A percentile compares a stretch with the other conserved stretches of the same genome.
Conservation (phyloP, 176 grass and related monocot genomes). For the Rhynchospora tenuis region DNA sequence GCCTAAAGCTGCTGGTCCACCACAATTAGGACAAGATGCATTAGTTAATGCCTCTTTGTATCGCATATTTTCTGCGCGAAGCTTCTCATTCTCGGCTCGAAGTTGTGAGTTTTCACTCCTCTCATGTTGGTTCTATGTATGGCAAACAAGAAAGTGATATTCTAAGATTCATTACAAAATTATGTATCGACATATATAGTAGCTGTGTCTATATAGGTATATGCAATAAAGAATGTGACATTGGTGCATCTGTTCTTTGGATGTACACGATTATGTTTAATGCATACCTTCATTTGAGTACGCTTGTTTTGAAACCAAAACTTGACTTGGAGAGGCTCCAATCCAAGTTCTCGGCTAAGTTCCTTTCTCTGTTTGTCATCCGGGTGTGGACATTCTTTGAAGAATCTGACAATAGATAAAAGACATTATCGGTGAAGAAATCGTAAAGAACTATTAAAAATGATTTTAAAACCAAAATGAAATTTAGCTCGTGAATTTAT, state of each 20-base stretch:
- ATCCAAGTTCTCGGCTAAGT: conserved; percentile 59
- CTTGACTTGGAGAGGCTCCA: conserved; percentile 81
- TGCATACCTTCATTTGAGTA: conserved; percentile 83
- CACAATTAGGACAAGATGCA: conserved; percentile 77
- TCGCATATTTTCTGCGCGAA: conserved; percentile 64
- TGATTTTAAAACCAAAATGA: neutral
- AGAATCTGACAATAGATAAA: conserved; percentile 53
- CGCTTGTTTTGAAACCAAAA: conserved; percentile 99
- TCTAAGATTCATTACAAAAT: neutral
- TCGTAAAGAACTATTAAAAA: neutral
- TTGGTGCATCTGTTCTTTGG: neutral
- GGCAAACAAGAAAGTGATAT: neutral
- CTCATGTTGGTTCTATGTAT: conserved; percentile 73
- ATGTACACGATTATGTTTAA: neutral
- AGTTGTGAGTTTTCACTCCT: conserved; percentile 67
- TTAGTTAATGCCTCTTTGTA: conserved; percentile 74
- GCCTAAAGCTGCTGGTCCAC: conserved; percentile 58
- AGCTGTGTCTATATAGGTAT: neutral
- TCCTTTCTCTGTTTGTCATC: conserved; percentile 96
- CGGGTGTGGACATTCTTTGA: conserved; percentile 81
- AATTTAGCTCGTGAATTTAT: neutral
- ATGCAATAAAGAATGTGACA: neutral
- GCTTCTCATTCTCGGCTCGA: conserved; percentile 79
- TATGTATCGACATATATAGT: neutral
- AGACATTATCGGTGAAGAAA: neutral